phyloP scores from a whole-genome alignment of 2,329 filamentous ascomycete species.

The Alternaria arborescens region DNA sequence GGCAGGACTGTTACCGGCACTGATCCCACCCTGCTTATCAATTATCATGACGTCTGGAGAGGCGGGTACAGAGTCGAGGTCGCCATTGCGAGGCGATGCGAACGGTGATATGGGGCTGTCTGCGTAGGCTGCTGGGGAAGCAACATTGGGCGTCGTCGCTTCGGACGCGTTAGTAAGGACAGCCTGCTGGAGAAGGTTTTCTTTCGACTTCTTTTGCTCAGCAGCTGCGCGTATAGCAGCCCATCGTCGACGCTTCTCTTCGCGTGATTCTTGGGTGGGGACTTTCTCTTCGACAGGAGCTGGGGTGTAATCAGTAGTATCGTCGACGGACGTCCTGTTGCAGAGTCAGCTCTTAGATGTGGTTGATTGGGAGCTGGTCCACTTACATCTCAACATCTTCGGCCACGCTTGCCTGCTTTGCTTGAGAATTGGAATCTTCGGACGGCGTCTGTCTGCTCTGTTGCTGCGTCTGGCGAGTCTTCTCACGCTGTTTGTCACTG shows the following conservation, averaged over 20 bases:
- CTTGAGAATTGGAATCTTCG: slow-evolving; percentile 5
- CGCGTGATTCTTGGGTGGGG: slow-evolving; percentile 42
- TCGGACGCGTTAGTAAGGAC: slow-evolving; percentile 68
- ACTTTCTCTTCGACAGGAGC: slow-evolving; percentile 35
- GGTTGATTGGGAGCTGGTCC: background rate
- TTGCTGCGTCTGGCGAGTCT: slow-evolving; percentile 9
- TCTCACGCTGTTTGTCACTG: slow-evolving; percentile 6
- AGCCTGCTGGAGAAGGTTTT: slow-evolving; percentile 73
- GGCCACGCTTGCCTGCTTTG: slow-evolving; percentile 11
- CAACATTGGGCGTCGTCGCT: slow-evolving; percentile 63
- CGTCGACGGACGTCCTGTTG: slow-evolving; percentile 25
- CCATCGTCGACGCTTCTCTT: slow-evolving; percentile 46
- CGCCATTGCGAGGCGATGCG: slow-evolving; percentile 50
- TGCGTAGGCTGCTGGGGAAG: slow-evolving; percentile 45
- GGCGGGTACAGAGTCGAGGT: slow-evolving; percentile 48
- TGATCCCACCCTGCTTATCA: slow-evolving; percentile 52
- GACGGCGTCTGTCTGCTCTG: slow-evolving; percentile 16
- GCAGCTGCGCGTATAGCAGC: slow-evolving; percentile 45
- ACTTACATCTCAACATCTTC: slow-evolving; percentile 33
- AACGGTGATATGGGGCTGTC: slow-evolving; percentile 49
- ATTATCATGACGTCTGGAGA: slow-evolving; percentile 53
- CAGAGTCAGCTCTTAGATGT: slow-evolving; percentile 16
- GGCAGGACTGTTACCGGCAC: slow-evolving; percentile 42
- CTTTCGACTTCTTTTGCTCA: slow-evolving; percentile 64
- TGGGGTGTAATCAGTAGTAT: slow-evolving; percentile 30